These are phyloP conservation scores for Collariella sp. DNA, from an alignment of 495 filamentous ascomycete genomes.

Conservation along the genomic window DNA sequence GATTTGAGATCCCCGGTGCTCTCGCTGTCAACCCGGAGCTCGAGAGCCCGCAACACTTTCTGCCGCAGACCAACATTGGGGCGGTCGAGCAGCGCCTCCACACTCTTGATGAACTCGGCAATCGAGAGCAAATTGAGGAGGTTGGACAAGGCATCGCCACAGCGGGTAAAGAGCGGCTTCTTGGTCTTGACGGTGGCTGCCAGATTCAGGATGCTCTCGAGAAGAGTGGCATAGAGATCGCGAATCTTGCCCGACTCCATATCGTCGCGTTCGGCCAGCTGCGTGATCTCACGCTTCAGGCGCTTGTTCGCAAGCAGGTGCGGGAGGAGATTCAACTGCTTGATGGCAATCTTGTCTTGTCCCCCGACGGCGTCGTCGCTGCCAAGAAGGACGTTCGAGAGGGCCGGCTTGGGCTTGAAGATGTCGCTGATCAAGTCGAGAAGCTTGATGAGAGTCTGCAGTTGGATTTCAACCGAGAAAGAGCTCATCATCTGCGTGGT, in stretches of 20 bases:
- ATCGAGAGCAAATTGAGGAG: constrained; percentile 73
- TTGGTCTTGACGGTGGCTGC: constrained; percentile 51
- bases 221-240: constrained; percentile 56
- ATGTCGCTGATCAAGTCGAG: constrained; percentile 63
- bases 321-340: constrained; percentile 54
- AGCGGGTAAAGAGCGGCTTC: constrained; percentile 53
- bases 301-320: constrained; percentile 43
- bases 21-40: constrained; percentile 60
- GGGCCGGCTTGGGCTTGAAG: constrained; percentile 56
- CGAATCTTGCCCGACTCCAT: constrained; percentile 54
- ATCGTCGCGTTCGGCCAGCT: constrained; percentile 44
- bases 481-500: constrained; percentile 44
- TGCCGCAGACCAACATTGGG: constrained; percentile 63
- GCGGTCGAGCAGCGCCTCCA: constrained; percentile 65
- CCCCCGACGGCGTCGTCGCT: constrained; percentile 54
- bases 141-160: constrained; percentile 60
- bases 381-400: constrained; percentile 61
- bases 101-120: constrained; percentile 73
- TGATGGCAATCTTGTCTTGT: constrained; percentile 50
- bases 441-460: constrained; percentile 62
- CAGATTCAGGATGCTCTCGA: constrained; percentile 59
- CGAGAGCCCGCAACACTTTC: constrained; percentile 71
- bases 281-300: constrained; percentile 40
- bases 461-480: constrained; percentile 56
- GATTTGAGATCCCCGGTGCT: constrained; percentile 57